phyloP scores from a whole-genome alignment of 2,329 filamentous ascomycete species.

The Tolypocladium inflatum region DNA sequence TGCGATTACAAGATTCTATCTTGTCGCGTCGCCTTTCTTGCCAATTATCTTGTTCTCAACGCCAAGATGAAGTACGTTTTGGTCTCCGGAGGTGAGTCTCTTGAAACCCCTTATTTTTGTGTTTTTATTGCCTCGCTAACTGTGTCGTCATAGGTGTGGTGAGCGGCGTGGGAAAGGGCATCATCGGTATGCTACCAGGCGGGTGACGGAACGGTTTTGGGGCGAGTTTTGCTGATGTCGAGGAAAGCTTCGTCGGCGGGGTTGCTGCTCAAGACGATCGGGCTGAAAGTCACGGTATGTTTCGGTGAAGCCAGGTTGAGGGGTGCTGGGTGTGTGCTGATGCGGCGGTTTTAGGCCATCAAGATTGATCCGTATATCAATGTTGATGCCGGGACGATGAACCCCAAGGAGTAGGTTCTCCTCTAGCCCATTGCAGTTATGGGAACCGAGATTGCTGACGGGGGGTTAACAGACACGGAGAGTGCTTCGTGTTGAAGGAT shows the following conservation, averaged over 20 bases:
- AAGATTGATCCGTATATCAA: constrained; percentile 41
- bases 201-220: neutral
- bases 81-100: constrained; percentile 58
- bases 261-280: constrained; percentile 28
- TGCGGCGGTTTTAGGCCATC: constrained; percentile 3
- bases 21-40: constrained; percentile 1
- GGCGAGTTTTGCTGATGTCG: neutral
- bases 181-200: constrained; percentile 7
- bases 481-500: constrained; percentile 81
- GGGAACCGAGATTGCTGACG: constrained; percentile 2
- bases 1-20: constrained; percentile 1
- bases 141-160: constrained; percentile 21
- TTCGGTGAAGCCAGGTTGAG: neutral
- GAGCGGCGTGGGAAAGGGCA: constrained; percentile 38
- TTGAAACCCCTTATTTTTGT: constrained; percentile 15
- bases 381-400: constrained; percentile 20
- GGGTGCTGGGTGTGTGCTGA: neutral
- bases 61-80: constrained; percentile 71
- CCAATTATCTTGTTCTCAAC: neutral
- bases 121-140: neutral
- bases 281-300: constrained; percentile 13
- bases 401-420: constrained; percentile 19
- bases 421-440: neutral
- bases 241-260: constrained; percentile 57
- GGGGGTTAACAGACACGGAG: constrained; percentile 57